Base-by-base conservation (phyloP, 257 asterid species). In the Phtheirospermum japonicum region DNA sequence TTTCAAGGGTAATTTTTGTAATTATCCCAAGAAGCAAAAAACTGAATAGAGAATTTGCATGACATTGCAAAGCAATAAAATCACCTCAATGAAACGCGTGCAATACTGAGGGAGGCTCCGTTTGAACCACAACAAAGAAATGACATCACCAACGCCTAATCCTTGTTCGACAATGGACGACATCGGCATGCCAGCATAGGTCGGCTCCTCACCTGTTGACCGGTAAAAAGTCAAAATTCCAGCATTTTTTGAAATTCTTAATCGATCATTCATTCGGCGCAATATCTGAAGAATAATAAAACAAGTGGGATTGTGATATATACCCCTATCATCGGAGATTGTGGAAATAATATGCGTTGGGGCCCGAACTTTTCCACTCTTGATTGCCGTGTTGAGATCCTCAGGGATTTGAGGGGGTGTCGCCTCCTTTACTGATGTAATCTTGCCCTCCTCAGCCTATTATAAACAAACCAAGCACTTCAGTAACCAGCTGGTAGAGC, bases 191-290 rank as follows among this genome's bases (percentile, higher is more conserved):
- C 99, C 99, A 62, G 89, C 99, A 55, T 89, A 93, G 26, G 86
- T 75, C 45, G 99, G 99, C 79, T 93, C 99, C 61, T 93, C 99
- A 72, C 99, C 99, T 92, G 89, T n/a, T n/a, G n/a, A n/a, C 74
- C 63, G 69, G 64, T 48, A 16, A 43, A 54, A 49, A 50, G 64
- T 16, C 14, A 51, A 71, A 32, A 61, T 49, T 65, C 58, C 31
- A 74, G 63, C 65, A 65, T 56, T 58, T 57, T n/a, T n/a, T n/a
- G n/a, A n/a, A n/a, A n/a, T n/a, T n/a, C n/a, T n/a, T n/a, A n/a
- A n/a, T n/a, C n/a, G n/a, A n/a, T n/a, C n/a, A n/a, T n/a, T n/a
- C n/a, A n/a, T n/a, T n/a, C n/a, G n/a, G n/a, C n/a, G n/a, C n/a
- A n/a, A n/a, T n/a, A n/a, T n/a, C n/a, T n/a, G n/a, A n/a, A 30